A percentile compares a stretch with the other conserved stretches of the same genome.
phyloP scores from a whole-genome alignment of 2,329 filamentous ascomycete genomes.

The Thelonectria olida region DNA sequence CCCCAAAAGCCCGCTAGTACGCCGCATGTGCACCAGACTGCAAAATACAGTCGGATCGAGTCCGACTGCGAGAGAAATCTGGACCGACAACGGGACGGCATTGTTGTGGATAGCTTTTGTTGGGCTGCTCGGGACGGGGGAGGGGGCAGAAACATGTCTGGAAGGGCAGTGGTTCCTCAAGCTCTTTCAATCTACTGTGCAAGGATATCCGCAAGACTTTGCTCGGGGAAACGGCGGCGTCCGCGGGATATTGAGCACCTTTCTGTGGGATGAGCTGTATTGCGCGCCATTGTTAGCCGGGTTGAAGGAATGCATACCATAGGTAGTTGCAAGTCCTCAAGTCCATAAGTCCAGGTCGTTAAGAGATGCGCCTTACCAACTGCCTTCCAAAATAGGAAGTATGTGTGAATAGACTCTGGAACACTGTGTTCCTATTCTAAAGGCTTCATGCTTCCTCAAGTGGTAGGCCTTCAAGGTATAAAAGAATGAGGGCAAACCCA shows the following conservation, averaged over 20 bases:
- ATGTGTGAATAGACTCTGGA: neutral
- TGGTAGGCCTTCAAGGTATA: neutral
- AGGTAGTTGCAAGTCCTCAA: neutral
- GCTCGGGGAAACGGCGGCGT: neutral
- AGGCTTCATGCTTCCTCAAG: neutral
- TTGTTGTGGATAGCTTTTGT: constrained; percentile 4
- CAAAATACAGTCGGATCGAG: neutral
- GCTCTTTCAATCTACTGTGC: neutral
- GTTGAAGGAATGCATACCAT: neutral
- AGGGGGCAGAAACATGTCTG: neutral
- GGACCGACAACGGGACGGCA: neutral
- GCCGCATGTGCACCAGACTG: neutral
- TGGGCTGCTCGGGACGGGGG: constrained; percentile 1
- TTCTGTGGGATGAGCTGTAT: constrained; percentile 2
- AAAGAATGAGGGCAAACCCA: neutral
- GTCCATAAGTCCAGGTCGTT: too few relatives aligned
- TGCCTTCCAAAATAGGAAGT: neutral
- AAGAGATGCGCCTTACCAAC: too few relatives aligned
- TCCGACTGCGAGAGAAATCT: neutral
- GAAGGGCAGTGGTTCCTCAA: neutral
- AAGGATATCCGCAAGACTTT: neutral
- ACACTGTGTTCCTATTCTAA: constrained; percentile 4
- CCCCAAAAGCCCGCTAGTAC: neutral
- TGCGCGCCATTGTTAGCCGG: neutral
- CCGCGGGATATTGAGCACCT: neutral